Percentiles rank a stretch among this genome's conserved stretches.
phyloP scores from a whole-genome alignment of 1,284 basidiomycete species.

The Ceratobasidium sp. region DNA sequence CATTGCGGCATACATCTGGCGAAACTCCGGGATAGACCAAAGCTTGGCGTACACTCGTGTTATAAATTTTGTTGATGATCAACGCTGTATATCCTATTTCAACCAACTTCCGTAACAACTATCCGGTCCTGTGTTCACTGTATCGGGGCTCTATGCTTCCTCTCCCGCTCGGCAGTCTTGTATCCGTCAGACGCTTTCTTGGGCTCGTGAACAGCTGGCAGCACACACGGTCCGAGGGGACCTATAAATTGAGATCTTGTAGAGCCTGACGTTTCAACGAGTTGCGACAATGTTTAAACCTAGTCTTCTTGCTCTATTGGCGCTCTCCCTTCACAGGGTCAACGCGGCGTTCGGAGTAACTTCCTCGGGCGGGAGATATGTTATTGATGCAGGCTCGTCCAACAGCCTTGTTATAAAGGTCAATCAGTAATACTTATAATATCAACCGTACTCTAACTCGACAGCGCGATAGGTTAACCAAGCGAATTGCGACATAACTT shows the following conservation, averaged over 20 bases:
- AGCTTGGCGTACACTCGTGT: slow-evolving; percentile 10
- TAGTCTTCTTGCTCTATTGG: background rate
- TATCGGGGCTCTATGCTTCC: background rate
- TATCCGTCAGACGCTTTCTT: background rate
- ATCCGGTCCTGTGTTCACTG: background rate
- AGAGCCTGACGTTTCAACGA: background rate
- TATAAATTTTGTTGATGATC: background rate
- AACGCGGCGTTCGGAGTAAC: slow-evolving; percentile 35
- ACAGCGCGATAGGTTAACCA: background rate
- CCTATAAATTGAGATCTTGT: slow-evolving; percentile 1
- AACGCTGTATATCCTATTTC: background rate
- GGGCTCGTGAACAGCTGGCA: background rate
- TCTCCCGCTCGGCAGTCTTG: slow-evolving; percentile 1
- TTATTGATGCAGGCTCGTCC: slow-evolving; percentile 26
- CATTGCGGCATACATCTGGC: background rate
- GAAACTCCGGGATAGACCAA: slow-evolving; percentile 5
- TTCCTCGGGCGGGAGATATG: slow-evolving; percentile 19
- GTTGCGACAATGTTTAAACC: background rate
- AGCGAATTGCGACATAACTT: slow-evolving; percentile 37
- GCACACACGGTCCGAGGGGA: slow-evolving; percentile 1
- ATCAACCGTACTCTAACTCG: background rate
- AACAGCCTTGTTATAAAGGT: slow-evolving; percentile 37
- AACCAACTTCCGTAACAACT: background rate
- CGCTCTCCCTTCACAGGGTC: background rate
- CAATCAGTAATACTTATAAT: background rate